Evolutionary conservation across 2,329 filamentous ascomycete species (phyloP).

Genomic region (Fusarium buharicum): DNA sequence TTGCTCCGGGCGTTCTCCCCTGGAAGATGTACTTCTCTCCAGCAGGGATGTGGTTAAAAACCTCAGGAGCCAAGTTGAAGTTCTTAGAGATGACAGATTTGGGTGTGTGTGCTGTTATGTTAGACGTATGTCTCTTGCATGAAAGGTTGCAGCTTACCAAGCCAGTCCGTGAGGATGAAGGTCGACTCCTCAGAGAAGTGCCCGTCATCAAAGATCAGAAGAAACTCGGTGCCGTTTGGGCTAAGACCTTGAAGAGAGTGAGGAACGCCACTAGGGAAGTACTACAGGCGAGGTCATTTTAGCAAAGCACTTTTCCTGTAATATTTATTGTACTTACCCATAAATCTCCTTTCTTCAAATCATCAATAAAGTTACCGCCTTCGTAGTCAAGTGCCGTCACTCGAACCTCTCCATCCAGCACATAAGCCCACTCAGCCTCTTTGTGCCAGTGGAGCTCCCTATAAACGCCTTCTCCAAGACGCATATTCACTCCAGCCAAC

Average conservation of each 20-base stretch:
- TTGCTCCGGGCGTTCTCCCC: conserved; percentile 70
- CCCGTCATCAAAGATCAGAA: conserved; percentile 62
- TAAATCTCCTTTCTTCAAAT: conserved; percentile 78
- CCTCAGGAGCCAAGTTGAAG: conserved; percentile 76
- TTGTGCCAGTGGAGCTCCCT: conserved; percentile 86
- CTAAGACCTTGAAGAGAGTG: conserved; percentile 80
- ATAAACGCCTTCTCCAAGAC: conserved; percentile 76
- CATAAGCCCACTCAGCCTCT: conserved; percentile 81
- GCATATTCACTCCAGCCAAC: conserved; percentile 82
- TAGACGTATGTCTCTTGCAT: conserved; percentile 23
- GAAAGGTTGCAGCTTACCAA: conserved; percentile 57
- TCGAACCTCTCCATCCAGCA: conserved; percentile 75
- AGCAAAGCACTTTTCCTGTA: not conserved
- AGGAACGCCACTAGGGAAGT: conserved; percentile 80
- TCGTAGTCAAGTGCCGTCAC: conserved; percentile 80
- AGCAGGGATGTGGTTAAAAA: conserved; percentile 74
- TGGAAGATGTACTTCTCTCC: conserved; percentile 82
- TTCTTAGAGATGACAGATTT: conserved; percentile 78
- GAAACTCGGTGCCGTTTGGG: conserved; percentile 66
- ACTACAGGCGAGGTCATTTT: conserved; percentile 48
- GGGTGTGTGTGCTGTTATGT: conserved; percentile 70
- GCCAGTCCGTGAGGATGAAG: conserved; percentile 78
- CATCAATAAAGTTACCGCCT: conserved; percentile 80
- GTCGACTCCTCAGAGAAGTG: conserved; percentile 71
- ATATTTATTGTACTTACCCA: conserved; percentile 50